A percentile compares a stretch with the other conserved stretches of the same genome.
Conservation (phyloP, 2,329 filamentous ascomycete genomes). For the Fusarium anguioides region DNA sequence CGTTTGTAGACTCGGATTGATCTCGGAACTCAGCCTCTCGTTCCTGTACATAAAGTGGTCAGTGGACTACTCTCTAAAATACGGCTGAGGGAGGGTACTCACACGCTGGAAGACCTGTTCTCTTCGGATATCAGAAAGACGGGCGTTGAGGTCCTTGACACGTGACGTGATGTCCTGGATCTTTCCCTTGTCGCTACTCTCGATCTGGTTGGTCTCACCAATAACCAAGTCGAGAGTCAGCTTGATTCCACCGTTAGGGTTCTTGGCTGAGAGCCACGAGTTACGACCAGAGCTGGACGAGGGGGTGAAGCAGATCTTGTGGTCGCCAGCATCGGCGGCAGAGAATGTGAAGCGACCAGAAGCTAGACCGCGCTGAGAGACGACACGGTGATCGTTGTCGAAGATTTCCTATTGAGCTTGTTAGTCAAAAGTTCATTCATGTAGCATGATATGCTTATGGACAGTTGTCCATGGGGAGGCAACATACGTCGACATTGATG, state of each 20-base stretch:
- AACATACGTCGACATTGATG: constrained; percentile 85
- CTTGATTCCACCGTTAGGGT: constrained; percentile 80
- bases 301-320: constrained; percentile 94
- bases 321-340: constrained; percentile 92
- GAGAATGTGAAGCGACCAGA: constrained; percentile 94
- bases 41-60: constrained; percentile 68
- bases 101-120: constrained; percentile 98
- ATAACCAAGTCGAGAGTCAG: constrained; percentile 91
- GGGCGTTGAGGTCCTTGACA: constrained; percentile 87
- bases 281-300: constrained; percentile 75
- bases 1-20: constrained; percentile 93
- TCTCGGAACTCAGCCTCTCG: constrained; percentile 98
- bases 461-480: constrained; percentile 6
- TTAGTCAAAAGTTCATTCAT: constrained; percentile 8
- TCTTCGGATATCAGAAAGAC: constrained; percentile 86
- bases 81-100: constrained; percentile 47
- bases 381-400: constrained; percentile 96
- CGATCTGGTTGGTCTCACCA: constrained; percentile 92
- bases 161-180: constrained; percentile 89
- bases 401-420: constrained; percentile 77
- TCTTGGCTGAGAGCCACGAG: constrained; percentile 76
- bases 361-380: constrained; percentile 81
- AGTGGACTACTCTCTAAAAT: not conserved
- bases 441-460: not conserved
- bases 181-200: constrained; percentile 93